Percentiles rank a stretch among this genome's conserved stretches.
Conservation (phyloP, 2,329 filamentous ascomycete species). For the Verticillium dahliae region DNA sequence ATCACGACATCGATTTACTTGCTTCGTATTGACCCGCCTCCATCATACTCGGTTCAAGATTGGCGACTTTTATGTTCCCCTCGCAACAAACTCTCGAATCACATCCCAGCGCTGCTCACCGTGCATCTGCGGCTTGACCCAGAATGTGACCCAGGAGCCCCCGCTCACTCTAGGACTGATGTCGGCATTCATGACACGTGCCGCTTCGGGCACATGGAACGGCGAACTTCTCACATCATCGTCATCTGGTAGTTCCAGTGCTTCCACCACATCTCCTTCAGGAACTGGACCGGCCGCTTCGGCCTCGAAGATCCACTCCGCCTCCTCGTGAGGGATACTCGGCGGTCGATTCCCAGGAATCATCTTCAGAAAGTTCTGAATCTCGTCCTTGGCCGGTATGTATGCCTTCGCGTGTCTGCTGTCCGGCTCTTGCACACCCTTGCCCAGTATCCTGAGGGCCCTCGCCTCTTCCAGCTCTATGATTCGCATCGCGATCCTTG, state of each 20-base stretch:
- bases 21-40: background rate
- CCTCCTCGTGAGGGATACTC: background rate
- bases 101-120: constrained; percentile 19
- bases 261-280: background rate
- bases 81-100: constrained; percentile 15
- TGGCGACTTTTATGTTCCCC: background rate
- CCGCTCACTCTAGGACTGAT: constrained; percentile 17
- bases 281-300: background rate
- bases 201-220: constrained; percentile 17
- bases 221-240: constrained; percentile 13
- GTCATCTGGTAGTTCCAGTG: background rate
- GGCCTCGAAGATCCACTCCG: background rate
- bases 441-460: background rate
- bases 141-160: constrained; percentile 21
- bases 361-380: background rate
- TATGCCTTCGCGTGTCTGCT: background rate
- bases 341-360: background rate
- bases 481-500: constrained; percentile 24
- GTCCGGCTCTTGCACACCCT: background rate
- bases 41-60: background rate
- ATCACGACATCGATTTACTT: background rate
- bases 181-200: constrained; percentile 21
- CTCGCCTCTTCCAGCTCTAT: constrained; percentile 27
- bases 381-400: background rate
- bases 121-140: constrained; percentile 16